Conservation (phyloP, 805 yeast species). For the Wickerhamiella qilinensis region DNA sequence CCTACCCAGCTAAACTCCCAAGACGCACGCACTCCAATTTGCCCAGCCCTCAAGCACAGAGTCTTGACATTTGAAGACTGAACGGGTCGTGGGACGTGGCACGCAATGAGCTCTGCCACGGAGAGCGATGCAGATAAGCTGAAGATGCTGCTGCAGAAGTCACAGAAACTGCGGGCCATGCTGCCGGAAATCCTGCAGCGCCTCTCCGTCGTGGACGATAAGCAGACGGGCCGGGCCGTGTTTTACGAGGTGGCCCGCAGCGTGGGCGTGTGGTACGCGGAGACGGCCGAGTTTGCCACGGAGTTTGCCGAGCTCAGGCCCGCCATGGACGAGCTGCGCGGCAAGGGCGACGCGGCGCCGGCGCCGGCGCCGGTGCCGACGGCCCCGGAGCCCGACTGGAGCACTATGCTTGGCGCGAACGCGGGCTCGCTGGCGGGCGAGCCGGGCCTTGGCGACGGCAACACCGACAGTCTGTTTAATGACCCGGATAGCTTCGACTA, state of each 20-base stretch:
- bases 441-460: neutral
- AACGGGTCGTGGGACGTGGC: too few species aligned
- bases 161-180: slow-evolving; percentile 10
- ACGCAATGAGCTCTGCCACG: too few species aligned
- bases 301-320: neutral
- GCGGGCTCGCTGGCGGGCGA: neutral
- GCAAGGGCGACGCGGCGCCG: neutral
- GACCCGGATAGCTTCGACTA: neutral
- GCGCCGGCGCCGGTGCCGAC: neutral
- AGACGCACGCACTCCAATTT: too few species aligned
- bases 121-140: slow-evolving; percentile 7
- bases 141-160: slow-evolving; percentile 8
- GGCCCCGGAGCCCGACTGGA: neutral
- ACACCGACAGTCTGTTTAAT: neutral
- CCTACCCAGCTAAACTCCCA: too few species aligned
- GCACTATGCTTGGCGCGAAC: neutral
- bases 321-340: neutral
- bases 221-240: slow-evolving; percentile 7
- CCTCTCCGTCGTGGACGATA: slow-evolving; percentile 11
- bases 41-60: too few species aligned
- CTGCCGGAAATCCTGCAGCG: slow-evolving; percentile 12
- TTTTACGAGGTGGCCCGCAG: slow-evolving; percentile 12
- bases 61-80: too few species aligned
- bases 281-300: slow-evolving; percentile 2
- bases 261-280: slow-evolving; percentile 9